A percentile compares a stretch with the other conserved stretches of the same genome.
phyloP scores from a whole-genome alignment of 345 rosid genomes.

The Pistacia vera region DNA sequence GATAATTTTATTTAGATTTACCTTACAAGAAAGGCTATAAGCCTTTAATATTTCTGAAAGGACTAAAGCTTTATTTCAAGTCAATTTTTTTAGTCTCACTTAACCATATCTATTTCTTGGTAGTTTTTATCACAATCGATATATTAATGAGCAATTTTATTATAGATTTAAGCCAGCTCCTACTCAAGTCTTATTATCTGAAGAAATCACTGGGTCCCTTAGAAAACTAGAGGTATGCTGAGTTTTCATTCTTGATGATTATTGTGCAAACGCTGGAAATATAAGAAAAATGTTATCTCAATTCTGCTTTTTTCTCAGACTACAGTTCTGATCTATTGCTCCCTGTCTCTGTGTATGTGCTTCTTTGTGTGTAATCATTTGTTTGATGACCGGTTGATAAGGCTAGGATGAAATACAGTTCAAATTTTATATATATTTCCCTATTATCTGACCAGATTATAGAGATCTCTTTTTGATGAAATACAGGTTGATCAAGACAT shows the following conservation, averaged over 20 bases:
- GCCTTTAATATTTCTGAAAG: no score
- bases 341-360: background rate
- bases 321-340: constrained; percentile 3
- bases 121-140: background rate
- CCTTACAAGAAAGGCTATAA: no score
- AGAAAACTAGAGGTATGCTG: constrained; percentile 72
- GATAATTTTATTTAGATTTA: no score
- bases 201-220: constrained; percentile 92
- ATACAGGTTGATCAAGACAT: no score
- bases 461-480: no score
- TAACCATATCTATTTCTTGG: no score
- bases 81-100: no score
- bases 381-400: background rate
- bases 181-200: constrained; percentile 79
- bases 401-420: no score
- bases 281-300: constrained; percentile 59
- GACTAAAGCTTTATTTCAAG: no score
- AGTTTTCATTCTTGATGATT: background rate
- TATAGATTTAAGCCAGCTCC: constrained; percentile 84
- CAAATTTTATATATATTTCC: no score
- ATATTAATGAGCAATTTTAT: constrained; percentile 6
- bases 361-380: background rate
- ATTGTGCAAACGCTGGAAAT: no score
- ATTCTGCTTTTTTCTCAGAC: background rate
- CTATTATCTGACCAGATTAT: no score